Percentiles rank a stretch among this genome's conserved stretches.
Evolutionary conservation across 768 basidiomycete species (phyloP).

Genomic region (Boletus reticulatus): DNA sequence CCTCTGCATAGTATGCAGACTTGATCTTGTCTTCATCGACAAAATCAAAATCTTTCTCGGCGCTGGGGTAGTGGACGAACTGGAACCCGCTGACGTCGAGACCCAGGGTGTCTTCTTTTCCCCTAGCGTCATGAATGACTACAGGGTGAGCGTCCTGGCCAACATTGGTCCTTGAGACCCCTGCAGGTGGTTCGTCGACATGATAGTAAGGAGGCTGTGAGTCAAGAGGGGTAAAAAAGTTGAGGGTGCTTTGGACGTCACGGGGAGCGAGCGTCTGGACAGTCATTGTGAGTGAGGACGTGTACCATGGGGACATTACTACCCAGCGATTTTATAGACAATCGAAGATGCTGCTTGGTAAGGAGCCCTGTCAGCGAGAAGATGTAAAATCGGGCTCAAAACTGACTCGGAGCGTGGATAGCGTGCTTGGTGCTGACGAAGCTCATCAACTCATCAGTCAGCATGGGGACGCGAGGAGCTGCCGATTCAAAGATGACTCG

Average conservation of each 20-base stretch:
- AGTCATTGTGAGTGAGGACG: conserved; percentile 11
- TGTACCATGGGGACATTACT: not conserved
- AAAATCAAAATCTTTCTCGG: conserved; percentile 41
- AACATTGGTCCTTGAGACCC: conserved; percentile 30
- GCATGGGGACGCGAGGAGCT: not conserved
- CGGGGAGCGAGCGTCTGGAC: conserved; percentile 27
- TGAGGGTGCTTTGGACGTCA: conserved; percentile 38
- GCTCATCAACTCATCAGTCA: conserved; percentile 5
- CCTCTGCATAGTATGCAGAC: conserved; percentile 41
- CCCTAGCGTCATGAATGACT: conserved; percentile 34
- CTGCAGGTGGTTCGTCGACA: conserved; percentile 27
- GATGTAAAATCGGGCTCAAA: not conserved
- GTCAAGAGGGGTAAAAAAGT: conserved; percentile 32
- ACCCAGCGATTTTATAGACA: conserved; percentile 10
- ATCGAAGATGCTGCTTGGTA: no score
- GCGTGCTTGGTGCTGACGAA: conserved; percentile 15
- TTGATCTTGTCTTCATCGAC: conserved; percentile 38
- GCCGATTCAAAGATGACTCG: no score
- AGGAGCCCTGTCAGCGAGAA: not conserved
- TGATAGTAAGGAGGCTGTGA: conserved; percentile 36
- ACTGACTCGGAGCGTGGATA: not conserved
- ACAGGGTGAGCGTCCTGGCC: conserved; percentile 16
- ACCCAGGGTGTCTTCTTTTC: conserved; percentile 25
- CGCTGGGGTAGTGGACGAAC: conserved; percentile 32
- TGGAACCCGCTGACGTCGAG: conserved; percentile 46